Evolutionary conservation across 1,139 yeast species (phyloP).

Genomic region (Blastobotrys buckinghamii): DNA sequence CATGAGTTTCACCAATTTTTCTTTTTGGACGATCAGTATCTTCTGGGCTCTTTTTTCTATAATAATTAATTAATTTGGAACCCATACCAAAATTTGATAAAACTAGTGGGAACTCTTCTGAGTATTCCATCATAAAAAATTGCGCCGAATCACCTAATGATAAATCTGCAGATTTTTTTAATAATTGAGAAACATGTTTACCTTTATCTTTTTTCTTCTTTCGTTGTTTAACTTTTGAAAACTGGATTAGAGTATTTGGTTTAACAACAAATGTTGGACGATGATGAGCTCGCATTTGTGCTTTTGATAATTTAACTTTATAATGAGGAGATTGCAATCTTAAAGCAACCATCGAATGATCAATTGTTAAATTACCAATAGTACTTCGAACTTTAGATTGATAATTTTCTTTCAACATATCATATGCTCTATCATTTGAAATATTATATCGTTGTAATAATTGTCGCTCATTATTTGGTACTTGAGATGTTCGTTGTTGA

Average conservation of each 20-base stretch:
- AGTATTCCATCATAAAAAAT: conserved; percentile 75
- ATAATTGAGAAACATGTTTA: conserved; percentile 67
- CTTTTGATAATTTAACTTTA: conserved; percentile 65
- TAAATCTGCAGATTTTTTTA: conserved; percentile 65
- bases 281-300: conserved; percentile 74
- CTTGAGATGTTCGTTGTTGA: conserved; percentile 17
- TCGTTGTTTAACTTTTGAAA: conserved; percentile 70
- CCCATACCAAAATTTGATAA: conserved; percentile 95
- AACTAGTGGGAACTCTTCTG: conserved; percentile 83
- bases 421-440: conserved; percentile 86
- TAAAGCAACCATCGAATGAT: conserved; percentile 84
- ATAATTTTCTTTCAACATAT: conserved; percentile 73
- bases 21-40: conserved; percentile 86
- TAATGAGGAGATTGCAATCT: conserved; percentile 88
- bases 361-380: conserved; percentile 83
- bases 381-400: conserved; percentile 91
- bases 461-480: conserved; percentile 47
- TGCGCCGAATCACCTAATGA: conserved; percentile 80
- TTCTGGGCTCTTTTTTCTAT: conserved; percentile 74
- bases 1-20: conserved; percentile 91
- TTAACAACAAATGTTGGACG: conserved; percentile 69
- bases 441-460: conserved; percentile 61
- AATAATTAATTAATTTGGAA: conserved; percentile 84
- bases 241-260: conserved; percentile 71
- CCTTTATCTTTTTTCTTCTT: conserved; percentile 90